phyloP scores from a whole-genome alignment of 495 filamentous ascomycete genomes.

The Schizothecium vesticola region DNA sequence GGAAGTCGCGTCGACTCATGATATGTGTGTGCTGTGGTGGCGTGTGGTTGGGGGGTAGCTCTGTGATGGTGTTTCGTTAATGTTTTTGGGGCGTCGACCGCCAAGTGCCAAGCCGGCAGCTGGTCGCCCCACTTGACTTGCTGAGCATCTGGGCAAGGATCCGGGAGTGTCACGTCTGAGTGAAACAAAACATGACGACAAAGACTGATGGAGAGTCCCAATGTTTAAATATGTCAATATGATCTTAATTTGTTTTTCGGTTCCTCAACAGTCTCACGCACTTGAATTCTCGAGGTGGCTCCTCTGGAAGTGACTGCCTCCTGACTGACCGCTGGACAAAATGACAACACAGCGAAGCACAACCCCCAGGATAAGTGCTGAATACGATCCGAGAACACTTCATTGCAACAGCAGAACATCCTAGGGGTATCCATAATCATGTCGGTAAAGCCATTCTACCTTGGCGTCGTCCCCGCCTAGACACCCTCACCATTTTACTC shows the following conservation, averaged over 20 bases:
- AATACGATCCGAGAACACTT: not conserved
- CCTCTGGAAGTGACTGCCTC: too few species aligned
- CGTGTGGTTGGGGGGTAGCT: not conserved
- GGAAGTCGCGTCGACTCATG: conserved; percentile 82
- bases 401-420: not conserved
- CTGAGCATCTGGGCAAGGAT: not conserved
- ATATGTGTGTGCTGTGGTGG: conserved; percentile 33
- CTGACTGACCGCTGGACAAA: not conserved
- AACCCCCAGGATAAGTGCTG: not conserved
- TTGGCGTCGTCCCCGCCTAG: not conserved
- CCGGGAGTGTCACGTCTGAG: too few species aligned
- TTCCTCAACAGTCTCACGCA: too few species aligned
- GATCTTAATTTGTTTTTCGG: too few species aligned
- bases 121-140: not conserved
- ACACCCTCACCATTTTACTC: not conserved
- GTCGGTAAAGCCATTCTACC: not conserved
- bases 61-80: not conserved
- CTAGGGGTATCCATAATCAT: not conserved
- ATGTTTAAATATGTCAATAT: too few species aligned
- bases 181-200: too few species aligned
- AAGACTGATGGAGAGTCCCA: too few species aligned
- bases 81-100: not conserved
- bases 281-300: too few species aligned
- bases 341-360: not conserved
- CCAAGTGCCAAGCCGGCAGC: not conserved